Percentiles rank a stretch among this genome's conserved stretches.
These are phyloP conservation scores for Podospora sp. DNA, from an alignment of 495 filamentous ascomycete species.

Conservation along the genomic window DNA sequence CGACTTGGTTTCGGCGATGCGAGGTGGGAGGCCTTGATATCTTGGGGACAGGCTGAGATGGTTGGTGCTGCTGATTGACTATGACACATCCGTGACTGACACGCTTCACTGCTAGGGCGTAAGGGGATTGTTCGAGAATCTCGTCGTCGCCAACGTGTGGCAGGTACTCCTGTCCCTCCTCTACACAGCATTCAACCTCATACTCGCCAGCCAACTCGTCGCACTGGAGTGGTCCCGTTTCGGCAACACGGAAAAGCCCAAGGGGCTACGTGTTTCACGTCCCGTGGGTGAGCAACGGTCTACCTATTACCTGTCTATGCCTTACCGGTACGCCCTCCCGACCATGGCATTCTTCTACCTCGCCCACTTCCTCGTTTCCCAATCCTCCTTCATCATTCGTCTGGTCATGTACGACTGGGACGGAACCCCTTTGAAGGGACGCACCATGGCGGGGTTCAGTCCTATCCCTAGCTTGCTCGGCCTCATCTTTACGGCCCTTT, in stretches of 20 bases:
- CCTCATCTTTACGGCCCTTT: background rate
- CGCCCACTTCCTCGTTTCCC: background rate
- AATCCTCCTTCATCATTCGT: slow-evolving; percentile 6
- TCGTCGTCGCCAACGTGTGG: slow-evolving; percentile 8
- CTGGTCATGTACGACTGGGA: slow-evolving; percentile 7
- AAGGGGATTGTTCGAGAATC: background rate
- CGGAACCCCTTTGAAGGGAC: background rate
- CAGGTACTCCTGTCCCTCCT: slow-evolving; percentile 7
- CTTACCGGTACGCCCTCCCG: slow-evolving; percentile 1
- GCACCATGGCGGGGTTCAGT: slow-evolving; percentile 4
- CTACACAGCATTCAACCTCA: slow-evolving; percentile 9
- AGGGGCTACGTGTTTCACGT: slow-evolving; percentile 1
- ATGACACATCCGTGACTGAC: background rate
- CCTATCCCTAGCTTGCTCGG: background rate
- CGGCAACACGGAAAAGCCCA: background rate
- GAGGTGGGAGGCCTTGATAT: background rate
- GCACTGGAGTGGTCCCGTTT: slow-evolving; percentile 2
- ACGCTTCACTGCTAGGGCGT: background rate
- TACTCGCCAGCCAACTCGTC: slow-evolving; percentile 4
- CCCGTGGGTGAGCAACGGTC: background rate
- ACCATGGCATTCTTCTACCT: background rate
- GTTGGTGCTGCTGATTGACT: background rate
- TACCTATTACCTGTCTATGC: slow-evolving; percentile 1
- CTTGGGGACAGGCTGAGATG: background rate
- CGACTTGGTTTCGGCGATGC: background rate